Conservation (phyloP, 2,329 filamentous ascomycete species). For the Fusarium oxysporum region DNA sequence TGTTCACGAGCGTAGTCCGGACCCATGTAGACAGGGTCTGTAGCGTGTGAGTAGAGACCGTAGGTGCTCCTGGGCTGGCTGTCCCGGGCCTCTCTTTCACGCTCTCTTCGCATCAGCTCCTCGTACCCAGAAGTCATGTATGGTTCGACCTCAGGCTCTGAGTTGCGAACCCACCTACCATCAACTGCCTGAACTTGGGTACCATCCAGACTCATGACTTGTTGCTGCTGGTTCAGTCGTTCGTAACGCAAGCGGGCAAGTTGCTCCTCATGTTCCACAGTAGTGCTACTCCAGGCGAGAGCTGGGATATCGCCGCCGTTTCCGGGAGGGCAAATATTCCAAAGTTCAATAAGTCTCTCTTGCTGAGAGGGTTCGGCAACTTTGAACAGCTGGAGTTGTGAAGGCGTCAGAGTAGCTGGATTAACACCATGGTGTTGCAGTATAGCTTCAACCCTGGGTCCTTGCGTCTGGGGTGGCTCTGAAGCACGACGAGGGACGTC, state of each 20-base stretch:
- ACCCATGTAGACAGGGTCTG: slow-evolving; percentile 75
- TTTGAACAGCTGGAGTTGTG: slow-evolving; percentile 83
- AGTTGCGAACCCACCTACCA: slow-evolving; percentile 61
- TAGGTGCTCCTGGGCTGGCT: slow-evolving; percentile 56
- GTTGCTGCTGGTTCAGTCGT: slow-evolving; percentile 55
- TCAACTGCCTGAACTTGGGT: slow-evolving; percentile 64
- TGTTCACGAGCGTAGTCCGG: slow-evolving; percentile 61
- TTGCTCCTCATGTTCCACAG: slow-evolving; percentile 67
- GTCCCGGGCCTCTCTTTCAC: slow-evolving; percentile 58
- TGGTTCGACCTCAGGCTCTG: slow-evolving; percentile 71
- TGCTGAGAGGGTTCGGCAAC: slow-evolving; percentile 79
- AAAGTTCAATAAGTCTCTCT: slow-evolving; percentile 82
- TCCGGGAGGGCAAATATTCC: slow-evolving; percentile 81
- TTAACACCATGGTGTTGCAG: slow-evolving; percentile 77
- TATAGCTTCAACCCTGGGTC: slow-evolving; percentile 66
- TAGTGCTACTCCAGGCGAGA: slow-evolving; percentile 65
- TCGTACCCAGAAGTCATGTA: slow-evolving; percentile 90
- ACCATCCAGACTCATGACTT: slow-evolving; percentile 65
- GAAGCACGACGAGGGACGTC: slow-evolving; percentile 61
- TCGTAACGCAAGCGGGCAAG: slow-evolving; percentile 71
- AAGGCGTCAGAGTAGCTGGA: slow-evolving; percentile 73
- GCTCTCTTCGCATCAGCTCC: slow-evolving; percentile 72
- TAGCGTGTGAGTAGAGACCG: slow-evolving; percentile 66
- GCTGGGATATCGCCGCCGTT: slow-evolving; percentile 65
- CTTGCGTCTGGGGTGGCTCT: slow-evolving; percentile 62